These are phyloP conservation scores for Rhodomyrtus psidioides DNA, from an alignment of 441 rosid genomes.

Conservation along the genomic window DNA sequence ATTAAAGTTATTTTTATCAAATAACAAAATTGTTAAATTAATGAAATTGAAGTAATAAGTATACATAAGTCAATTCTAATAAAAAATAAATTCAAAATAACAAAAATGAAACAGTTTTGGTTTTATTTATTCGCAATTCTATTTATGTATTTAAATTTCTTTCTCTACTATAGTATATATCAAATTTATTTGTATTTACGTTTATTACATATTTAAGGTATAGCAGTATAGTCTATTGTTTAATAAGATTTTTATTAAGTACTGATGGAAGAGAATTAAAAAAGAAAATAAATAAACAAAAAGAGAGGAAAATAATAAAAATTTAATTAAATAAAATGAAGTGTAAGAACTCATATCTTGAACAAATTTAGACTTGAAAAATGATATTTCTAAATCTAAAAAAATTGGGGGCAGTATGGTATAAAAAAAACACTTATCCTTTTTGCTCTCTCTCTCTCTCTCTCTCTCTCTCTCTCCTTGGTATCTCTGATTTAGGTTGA, in stretches of 20 bases:
- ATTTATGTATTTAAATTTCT: background rate
- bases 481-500: background rate
- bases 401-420: background rate
- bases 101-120: background rate
- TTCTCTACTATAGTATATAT: background rate
- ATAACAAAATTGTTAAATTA: no score
- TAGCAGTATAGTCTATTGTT: background rate
- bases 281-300: background rate
- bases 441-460: no score
- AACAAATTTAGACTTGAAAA: background rate
- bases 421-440: background rate
- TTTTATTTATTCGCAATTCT: background rate
- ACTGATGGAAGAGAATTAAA: background rate
- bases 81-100: no score
- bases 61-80: no score
- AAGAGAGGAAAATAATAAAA: background rate
- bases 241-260: background rate
- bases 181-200: background rate
- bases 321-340: background rate
- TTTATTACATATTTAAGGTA: background rate
- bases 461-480: background rate
- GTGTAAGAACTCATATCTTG: background rate
- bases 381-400: background rate
- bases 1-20: no score
- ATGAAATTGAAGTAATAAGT: no score